phyloP scores from a whole-genome alignment of 768 basidiomycete genomes.

The Tylopilus sp. region DNA sequence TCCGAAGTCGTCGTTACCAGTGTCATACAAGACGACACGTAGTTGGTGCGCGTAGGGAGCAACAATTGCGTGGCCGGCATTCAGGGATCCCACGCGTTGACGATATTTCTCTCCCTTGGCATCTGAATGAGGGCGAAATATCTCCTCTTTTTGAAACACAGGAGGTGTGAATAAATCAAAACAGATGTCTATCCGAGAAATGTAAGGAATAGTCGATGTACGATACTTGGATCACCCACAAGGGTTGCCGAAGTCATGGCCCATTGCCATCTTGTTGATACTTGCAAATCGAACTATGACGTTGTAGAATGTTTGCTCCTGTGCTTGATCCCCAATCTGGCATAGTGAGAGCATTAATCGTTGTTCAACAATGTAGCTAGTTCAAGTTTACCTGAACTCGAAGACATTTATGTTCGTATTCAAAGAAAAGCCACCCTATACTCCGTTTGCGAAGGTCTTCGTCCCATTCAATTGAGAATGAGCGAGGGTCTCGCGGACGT shows the following conservation, averaged over 20 bases:
- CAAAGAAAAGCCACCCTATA: slow-evolving; percentile 54
- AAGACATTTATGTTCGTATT: slow-evolving; percentile 67
- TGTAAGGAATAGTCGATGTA: slow-evolving; percentile 10
- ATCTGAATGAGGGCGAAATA: slow-evolving; percentile 42
- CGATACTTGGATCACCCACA: slow-evolving; percentile 40
- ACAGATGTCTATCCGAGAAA: slow-evolving; percentile 49
- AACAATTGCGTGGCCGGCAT: slow-evolving; percentile 54
- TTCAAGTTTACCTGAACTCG: slow-evolving; percentile 58
- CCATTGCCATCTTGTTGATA: slow-evolving; percentile 59
- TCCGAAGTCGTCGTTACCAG: slow-evolving; percentile 33
- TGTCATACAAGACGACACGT: slow-evolving; percentile 55
- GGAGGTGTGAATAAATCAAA: slow-evolving; percentile 69
- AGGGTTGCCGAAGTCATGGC: slow-evolving; percentile 57
- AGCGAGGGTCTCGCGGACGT: slow-evolving; percentile 37
- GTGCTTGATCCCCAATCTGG: slow-evolving; percentile 57
- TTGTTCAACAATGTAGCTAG: no score
- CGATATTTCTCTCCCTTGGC: neutral
- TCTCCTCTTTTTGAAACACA: slow-evolving; percentile 54
- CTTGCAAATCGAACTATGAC: slow-evolving; percentile 55
- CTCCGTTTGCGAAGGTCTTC: slow-evolving; percentile 43
- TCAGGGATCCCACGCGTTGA: slow-evolving; percentile 38
- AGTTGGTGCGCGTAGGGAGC: slow-evolving; percentile 73
- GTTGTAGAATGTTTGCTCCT: slow-evolving; percentile 46
- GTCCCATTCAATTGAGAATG: slow-evolving; percentile 74
- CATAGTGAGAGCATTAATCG: neutral